phyloP scores from a whole-genome alignment of 2,329 filamentous ascomycete species.

The Endocalyx cinctus region DNA sequence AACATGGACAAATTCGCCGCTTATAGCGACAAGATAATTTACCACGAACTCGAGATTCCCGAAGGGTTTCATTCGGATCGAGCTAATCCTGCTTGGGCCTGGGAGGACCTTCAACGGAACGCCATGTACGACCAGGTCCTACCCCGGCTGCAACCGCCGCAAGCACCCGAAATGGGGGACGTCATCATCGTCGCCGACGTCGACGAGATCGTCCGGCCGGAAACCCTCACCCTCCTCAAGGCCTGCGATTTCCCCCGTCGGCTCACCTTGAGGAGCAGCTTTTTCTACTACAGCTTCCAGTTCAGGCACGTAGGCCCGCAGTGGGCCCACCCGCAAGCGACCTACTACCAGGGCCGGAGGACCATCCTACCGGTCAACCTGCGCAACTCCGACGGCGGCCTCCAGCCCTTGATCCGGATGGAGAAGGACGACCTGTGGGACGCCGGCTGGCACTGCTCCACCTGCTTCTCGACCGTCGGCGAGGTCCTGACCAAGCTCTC shows the following conservation, averaged over 20 bases:
- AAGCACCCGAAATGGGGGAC: constrained; percentile 43
- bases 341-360: constrained; percentile 42
- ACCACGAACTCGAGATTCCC: constrained; percentile 48
- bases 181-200: constrained; percentile 57
- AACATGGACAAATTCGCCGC: constrained; percentile 47
- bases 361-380: constrained; percentile 53
- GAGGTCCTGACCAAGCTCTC: constrained; percentile 53
- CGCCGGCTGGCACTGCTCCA: constrained; percentile 59
- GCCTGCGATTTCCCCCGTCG: constrained; percentile 49
- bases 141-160: constrained; percentile 36
- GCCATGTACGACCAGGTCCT: constrained; percentile 55
- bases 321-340: constrained; percentile 59
- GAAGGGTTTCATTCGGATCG: constrained; percentile 32
- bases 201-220: constrained; percentile 54
- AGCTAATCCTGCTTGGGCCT: constrained; percentile 37
- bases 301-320: constrained; percentile 40
- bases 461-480: constrained; percentile 52
- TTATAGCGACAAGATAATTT: constrained; percentile 58
- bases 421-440: constrained; percentile 43
- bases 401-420: constrained; percentile 31
- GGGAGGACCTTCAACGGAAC: constrained; percentile 47
- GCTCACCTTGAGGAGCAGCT: constrained; percentile 45
- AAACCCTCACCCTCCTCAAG: constrained; percentile 42
- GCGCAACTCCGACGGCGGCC: constrained; percentile 41
- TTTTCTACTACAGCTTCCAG: constrained; percentile 57